Base-by-base conservation (phyloP, 1,284 basidiomycete species). In the Papiliotrema flavescens region DNA sequence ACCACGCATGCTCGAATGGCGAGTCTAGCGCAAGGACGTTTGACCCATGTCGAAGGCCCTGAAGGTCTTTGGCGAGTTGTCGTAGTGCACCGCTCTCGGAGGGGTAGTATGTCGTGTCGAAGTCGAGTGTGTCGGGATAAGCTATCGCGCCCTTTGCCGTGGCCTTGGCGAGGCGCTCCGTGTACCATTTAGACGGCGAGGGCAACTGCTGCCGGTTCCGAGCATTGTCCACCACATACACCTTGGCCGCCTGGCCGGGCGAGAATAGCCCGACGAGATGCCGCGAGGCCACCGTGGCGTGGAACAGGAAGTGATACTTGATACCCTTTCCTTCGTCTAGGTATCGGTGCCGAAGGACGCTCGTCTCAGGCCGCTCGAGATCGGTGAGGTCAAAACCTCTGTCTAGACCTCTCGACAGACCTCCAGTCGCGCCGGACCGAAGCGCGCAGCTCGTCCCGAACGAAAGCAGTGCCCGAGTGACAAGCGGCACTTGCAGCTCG, bases 251-350 rank as follows among this genome's bases (percentile, higher is more conserved):
- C 0, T 85, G 85, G n/a, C 76, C 79, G 0, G 89, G 89, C 42
- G 86, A 80, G 79, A 98, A 95, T 15, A 98, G 80, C 1, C 87
- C 89, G 66, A 96, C 90, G n/a, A 97, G 84, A 66, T 98, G 93
- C 15, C 96, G 82, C 2, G 84, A 81, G 7, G 86, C 84, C 51
- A 81, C 85, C 37, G 83, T 81, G 13, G 90, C 87, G 43, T 98
- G 95, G 73, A 92, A 98, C n/a, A 98, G 81, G 78, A 96, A 89
- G 54, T 95, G 81, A 74, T 90, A 89, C 63, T 89, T 89, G 41
- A 86, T 80, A n/a, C 80, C 81, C 58, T 79, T 80, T 2, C 89
- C 90, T 47, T 84, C 81, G 56, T 87, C 81, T 24, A 98, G 83
- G 70, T 98, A 98, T 36, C 79, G 80, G 55, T 85, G 83, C 42